Conservation (phyloP, 2,329 filamentous ascomycete species). For the Exserohilum rostratum region DNA sequence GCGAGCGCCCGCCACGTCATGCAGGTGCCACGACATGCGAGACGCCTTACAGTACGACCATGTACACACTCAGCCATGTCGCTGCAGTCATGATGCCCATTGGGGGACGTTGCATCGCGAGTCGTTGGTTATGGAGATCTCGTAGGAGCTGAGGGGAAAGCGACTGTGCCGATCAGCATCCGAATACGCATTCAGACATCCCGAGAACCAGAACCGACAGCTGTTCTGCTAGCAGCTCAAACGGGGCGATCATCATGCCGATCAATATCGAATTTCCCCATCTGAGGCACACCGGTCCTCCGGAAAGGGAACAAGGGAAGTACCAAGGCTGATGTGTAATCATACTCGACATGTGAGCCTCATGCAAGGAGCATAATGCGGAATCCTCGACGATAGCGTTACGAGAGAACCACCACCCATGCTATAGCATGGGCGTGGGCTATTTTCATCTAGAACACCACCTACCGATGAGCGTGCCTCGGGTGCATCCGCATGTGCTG, state of each 20-base stretch:
- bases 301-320: constrained; percentile 5
- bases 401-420: background rate
- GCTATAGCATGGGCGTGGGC: background rate
- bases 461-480: background rate
- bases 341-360: background rate
- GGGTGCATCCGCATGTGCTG: background rate
- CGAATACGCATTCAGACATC: background rate
- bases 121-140: background rate
- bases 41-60: constrained; percentile 6
- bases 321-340: background rate
- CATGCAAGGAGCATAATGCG: constrained; percentile 10
- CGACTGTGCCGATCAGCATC: constrained; percentile 3
- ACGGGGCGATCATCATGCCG: constrained; percentile 10
- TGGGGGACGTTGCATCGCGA: background rate
- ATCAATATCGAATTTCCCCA: constrained; percentile 13
- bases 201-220: constrained; percentile 14
- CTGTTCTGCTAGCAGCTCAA: constrained; percentile 1
- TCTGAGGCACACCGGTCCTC: constrained; percentile 1
- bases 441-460: background rate
- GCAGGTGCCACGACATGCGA: background rate
- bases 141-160: background rate
- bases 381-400: background rate
- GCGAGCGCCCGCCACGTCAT: constrained; percentile 17
- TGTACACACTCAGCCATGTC: constrained; percentile 7
- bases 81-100: background rate